A percentile compares a stretch with the other conserved stretches of the same genome.
phyloP scores from a whole-genome alignment of 208 protist genomes.

The Leishmania braziliensis region DNA sequence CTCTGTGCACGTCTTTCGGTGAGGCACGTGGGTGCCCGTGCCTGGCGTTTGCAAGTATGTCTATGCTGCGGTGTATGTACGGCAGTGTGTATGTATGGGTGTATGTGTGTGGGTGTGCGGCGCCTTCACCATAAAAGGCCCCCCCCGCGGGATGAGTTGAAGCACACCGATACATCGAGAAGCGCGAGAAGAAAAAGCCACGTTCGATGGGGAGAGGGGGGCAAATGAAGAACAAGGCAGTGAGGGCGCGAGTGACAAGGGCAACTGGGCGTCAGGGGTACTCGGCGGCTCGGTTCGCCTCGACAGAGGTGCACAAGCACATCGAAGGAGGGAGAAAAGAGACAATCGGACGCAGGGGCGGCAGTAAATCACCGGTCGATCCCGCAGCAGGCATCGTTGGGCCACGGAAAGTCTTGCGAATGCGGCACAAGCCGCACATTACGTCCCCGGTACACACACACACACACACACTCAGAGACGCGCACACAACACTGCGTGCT shows the following conservation, averaged over 20 bases:
- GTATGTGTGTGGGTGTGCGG: not conserved
- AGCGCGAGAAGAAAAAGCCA: not conserved
- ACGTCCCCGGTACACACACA: not conserved
- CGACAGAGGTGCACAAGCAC: not conserved
- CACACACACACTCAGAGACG: not conserved
- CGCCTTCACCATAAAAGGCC: not conserved
- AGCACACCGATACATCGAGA: not conserved
- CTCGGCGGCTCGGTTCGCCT: not conserved
- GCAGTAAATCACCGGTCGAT: not conserved
- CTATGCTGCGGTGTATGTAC: not conserved
- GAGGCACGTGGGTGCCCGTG: not conserved
- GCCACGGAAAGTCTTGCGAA: not conserved
- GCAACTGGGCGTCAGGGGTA: not conserved
- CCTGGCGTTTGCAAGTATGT: not conserved
- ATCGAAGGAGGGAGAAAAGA: not conserved
- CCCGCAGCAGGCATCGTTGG: not conserved
- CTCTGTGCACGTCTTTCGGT: not conserved
- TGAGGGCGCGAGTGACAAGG: not conserved
- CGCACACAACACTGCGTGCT: not conserved
- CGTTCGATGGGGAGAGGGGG: not conserved
- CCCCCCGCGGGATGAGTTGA: not conserved
- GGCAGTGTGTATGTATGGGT: not conserved
- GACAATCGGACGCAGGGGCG: not conserved
- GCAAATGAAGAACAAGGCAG: not conserved
- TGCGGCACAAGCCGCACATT: not conserved